Base-by-base conservation (phyloP, 495 filamentous ascomycete genomes). In the Cercophora newfieldiana region DNA sequence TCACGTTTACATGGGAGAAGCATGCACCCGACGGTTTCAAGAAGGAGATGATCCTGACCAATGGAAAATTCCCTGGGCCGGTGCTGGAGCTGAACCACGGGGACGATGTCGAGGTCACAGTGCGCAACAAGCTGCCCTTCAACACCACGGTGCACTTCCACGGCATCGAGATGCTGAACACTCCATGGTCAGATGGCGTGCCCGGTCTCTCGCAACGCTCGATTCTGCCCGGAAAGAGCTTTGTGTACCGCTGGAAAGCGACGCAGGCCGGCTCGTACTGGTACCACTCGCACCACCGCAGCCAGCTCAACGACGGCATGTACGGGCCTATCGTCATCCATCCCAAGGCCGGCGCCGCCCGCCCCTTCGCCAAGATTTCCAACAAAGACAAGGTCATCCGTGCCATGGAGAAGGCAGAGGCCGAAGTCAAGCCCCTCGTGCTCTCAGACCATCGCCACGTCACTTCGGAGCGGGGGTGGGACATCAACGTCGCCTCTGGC, bases 361-460 rank as follows among this genome's bases (percentile, higher is more conserved):
- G 69, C 49, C 85, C 85, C 7, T 87, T 86, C 56, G 49, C 57
- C 18, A 62, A 81, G 22, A 84, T 88, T 55, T 72, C 79, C 0
- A 76, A 71, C 21, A 64, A 81, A 57, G 16, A 68, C 1, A 59
- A 64, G 5, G 72, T 80, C 12, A 65, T 87, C 1, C 49, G 67
- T 2, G 80, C 81, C 0, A 83, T 89, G 64, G 59, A 73, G 10
- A 57, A 71, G 1, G 85, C 85, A 5, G 83, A 80, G 58, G 55
- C 64, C 0, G 71, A 78, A 25, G 77, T 80, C 2, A 65, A 75
- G n/a, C 81, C 82, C 0, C 63, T 88, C 1, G 28, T 88, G 49
- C 63, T 88, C 3, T 82, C 83, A 1, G 86, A 89, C 64, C 87
- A 82, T 81, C 80, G 76, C 19, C 76, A 83, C 48, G 72, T 82